Conservation (phyloP, 768 basidiomycete species). For the Kwoniella sp. region DNA sequence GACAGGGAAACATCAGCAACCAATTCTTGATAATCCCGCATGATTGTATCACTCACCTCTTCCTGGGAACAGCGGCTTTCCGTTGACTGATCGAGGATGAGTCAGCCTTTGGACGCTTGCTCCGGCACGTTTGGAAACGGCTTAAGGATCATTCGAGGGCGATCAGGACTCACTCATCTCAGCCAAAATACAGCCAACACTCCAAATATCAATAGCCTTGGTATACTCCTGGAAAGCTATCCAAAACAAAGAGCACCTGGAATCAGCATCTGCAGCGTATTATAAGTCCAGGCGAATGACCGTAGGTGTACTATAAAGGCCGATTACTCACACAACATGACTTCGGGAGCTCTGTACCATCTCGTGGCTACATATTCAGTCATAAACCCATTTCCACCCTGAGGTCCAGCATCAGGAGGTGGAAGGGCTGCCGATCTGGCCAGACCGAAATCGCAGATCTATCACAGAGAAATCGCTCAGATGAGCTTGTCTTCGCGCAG, state of each 20-base stretch:
- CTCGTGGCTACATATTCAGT: conserved; percentile 93
- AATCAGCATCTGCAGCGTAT: conserved; percentile 1
- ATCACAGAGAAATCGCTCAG: background rate
- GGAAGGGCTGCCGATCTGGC: conserved; percentile 58
- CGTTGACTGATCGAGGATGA: conserved; percentile 72
- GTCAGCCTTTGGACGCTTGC: too few relatives aligned
- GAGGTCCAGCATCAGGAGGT: conserved; percentile 57
- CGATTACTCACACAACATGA: conserved; percentile 59
- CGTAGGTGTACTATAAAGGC: too few relatives aligned
- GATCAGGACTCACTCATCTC: conserved; percentile 45
- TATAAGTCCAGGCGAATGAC: too few relatives aligned
- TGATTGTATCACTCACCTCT: conserved; percentile 62
- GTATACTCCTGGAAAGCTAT: conserved; percentile 59
- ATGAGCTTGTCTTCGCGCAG: background rate
- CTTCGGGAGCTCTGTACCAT: conserved; percentile 64
- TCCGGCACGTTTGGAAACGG: too few relatives aligned
- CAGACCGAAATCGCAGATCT: conserved; percentile 63
- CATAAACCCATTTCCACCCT: conserved; percentile 72
- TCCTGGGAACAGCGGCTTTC: conserved; percentile 94
- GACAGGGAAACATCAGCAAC: background rate
- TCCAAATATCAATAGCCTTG: conserved; percentile 60
- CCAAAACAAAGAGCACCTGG: background rate
- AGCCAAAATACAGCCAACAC: conserved; percentile 55
- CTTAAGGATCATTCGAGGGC: too few relatives aligned
- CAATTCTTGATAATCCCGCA: background rate